These are phyloP conservation scores for Vitis rotundifolia DNA, from an alignment of 164 flowering plant genomes.

Conservation along the genomic window DNA sequence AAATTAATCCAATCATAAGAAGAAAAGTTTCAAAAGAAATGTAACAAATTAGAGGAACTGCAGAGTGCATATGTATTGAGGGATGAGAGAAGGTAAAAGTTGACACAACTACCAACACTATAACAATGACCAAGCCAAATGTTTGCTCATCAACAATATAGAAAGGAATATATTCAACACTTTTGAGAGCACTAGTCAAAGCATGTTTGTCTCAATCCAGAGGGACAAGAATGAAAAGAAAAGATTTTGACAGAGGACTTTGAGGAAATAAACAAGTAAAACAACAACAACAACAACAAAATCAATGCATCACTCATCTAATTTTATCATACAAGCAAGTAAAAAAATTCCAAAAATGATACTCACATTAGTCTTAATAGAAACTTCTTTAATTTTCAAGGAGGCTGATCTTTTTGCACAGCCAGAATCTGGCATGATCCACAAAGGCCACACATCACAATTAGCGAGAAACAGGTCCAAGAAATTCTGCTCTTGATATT, in stretches of 20 bases:
- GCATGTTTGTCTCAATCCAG: neutral
- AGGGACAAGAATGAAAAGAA: neutral
- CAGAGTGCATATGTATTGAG: no score
- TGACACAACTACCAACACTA: no score
- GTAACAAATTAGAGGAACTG: no score
- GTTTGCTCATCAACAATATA: neutral
- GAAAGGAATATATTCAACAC: neutral
- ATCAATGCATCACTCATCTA: neutral
- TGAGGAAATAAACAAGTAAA: neutral
- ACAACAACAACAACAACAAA: neutral
- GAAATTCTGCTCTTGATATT: slow-evolving; percentile 57
- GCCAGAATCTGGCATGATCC: slow-evolving; percentile 40
- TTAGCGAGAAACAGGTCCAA: slow-evolving; percentile 60
- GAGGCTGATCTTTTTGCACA: slow-evolving; percentile 25
- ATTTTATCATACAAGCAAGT: neutral
- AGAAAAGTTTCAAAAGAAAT: no score
- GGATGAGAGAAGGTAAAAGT: no score
- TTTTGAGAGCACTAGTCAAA: neutral
- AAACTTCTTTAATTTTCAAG: slow-evolving; percentile 20
- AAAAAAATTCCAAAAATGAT: slow-evolving; percentile 2
- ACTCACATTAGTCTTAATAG: slow-evolving; percentile 37
- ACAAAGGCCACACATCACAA: slow-evolving; percentile 58
- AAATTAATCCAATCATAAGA: no score
- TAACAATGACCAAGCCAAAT: neutral
- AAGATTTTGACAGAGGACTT: neutral